Conservation (phyloP, 1,284 basidiomycete genomes). For the Boletus nobilissimus region DNA sequence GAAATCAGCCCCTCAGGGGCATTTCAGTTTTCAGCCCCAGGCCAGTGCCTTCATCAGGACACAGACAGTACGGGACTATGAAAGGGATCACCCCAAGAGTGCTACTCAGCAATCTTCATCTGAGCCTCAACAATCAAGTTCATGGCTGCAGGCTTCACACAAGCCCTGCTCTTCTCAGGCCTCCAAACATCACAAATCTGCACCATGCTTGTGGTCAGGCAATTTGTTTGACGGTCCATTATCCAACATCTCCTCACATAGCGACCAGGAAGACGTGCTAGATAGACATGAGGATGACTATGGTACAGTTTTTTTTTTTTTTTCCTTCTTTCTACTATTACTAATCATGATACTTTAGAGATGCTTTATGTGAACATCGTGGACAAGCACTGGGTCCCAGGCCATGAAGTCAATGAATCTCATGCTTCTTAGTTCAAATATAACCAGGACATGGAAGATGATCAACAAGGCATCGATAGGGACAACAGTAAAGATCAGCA, state of each 20-base stretch:
- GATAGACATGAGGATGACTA: background rate
- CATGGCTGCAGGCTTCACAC: background rate
- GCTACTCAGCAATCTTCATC: background rate
- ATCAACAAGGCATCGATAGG: too few species aligned
- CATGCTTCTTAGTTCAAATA: background rate
- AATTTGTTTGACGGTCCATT: background rate
- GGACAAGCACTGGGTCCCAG: background rate
- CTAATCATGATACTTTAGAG: background rate
- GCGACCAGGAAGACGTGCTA: background rate
- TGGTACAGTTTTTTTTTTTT: background rate
- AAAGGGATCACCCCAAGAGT: background rate
- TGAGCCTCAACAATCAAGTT: background rate
- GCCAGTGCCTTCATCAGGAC: background rate
- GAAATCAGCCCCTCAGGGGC: background rate
- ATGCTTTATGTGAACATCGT: background rate
- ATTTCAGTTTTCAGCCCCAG: background rate
- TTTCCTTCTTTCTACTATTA: background rate
- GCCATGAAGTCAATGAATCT: background rate
- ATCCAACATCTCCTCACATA: background rate
- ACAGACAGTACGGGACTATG: background rate
- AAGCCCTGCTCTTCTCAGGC: background rate
- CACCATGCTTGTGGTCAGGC: background rate
- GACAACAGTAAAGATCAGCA: background rate
- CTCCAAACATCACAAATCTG: background rate
- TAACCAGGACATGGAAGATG: background rate